A percentile compares a stretch with the other conserved stretches of the same genome.
Conservation (phyloP, 208 protist genomes). For the Trichomonas vaginalis region DNA sequence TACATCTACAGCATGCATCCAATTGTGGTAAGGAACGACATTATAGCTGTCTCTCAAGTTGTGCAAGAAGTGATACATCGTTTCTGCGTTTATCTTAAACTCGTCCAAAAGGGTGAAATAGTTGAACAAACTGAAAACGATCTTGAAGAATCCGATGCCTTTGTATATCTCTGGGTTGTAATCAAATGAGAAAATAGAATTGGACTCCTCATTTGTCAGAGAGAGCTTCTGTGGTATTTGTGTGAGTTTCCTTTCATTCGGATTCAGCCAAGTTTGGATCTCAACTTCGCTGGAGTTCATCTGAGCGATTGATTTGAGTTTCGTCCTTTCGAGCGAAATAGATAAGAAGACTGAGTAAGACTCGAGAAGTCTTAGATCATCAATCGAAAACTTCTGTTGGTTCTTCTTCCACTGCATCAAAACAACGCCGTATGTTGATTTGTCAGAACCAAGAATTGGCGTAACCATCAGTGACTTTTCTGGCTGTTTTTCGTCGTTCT, state of each 20-base stretch:
- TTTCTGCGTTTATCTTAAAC: not conserved
- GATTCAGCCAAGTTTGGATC: not conserved
- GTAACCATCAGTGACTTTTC: not conserved
- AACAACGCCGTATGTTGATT: not conserved
- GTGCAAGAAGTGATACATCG: slow-evolving; percentile 4
- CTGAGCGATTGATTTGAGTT: not conserved
- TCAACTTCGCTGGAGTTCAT: not conserved
- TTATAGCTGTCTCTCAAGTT: slow-evolving; percentile 6
- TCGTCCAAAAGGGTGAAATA: not conserved
- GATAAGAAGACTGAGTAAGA: not conserved
- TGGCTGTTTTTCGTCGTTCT: not conserved
- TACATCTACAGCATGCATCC: slow-evolving; percentile 49
- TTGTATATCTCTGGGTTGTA: not conserved
- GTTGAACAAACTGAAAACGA: slow-evolving; percentile 20
- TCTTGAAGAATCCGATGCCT: not conserved
- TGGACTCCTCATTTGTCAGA: not conserved
- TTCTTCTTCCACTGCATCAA: slow-evolving; percentile 12
- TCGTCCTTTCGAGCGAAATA: not conserved
- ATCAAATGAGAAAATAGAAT: not conserved
- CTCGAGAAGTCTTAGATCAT: not conserved
- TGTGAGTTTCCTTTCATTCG: not conserved
- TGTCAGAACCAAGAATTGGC: not conserved
- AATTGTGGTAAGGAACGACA: slow-evolving; percentile 54
- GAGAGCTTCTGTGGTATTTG: not conserved
- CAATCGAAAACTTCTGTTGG: not conserved